phyloP scores from a whole-genome alignment of 2,329 filamentous ascomycete species.

The Hypoxylon rubiginosum region DNA sequence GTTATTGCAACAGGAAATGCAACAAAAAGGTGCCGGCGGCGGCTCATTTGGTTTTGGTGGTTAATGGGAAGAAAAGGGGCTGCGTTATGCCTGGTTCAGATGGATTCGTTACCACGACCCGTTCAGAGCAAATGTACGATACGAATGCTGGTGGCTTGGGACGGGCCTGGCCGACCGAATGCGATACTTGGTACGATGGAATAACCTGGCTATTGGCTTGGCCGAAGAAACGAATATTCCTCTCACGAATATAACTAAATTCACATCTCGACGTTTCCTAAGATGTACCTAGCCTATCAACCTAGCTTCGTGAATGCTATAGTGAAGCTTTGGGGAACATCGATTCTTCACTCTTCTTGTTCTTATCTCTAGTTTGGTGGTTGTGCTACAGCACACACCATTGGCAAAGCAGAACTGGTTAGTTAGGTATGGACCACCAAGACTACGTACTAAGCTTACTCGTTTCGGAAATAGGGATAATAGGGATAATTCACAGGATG shows the following conservation, averaged over 20 bases:
- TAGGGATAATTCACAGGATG: not conserved
- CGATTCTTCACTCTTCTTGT: not conserved
- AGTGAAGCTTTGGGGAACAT: not conserved
- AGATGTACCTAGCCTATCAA: not conserved
- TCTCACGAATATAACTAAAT: constrained; percentile 20
- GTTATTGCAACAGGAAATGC: constrained; percentile 91
- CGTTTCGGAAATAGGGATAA: not conserved
- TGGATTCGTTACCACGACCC: not conserved
- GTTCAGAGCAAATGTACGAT: constrained; percentile 29
- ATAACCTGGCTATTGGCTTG: constrained; percentile 21
- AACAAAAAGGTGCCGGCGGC: constrained; percentile 71
- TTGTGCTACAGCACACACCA: too few species aligned
- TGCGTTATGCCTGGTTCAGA: constrained; percentile 5
- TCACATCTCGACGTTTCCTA: not conserved
- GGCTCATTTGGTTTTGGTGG: constrained; percentile 63
- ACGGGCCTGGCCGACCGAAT: not conserved
- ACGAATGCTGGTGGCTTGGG: constrained; percentile 3
- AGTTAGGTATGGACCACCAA: not conserved
- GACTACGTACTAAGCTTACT: too few species aligned
- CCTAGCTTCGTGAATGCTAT: not conserved
- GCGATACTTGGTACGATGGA: constrained; percentile 18
- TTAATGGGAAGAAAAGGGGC: constrained; percentile 27
- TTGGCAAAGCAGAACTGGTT: too few species aligned
- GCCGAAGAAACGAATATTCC: constrained; percentile 32
- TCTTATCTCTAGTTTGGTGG: too few species aligned